These are phyloP conservation scores for Parietichytrium sp. DNA, from an alignment of 108 stramenopile species.

Conservation along the genomic window DNA sequence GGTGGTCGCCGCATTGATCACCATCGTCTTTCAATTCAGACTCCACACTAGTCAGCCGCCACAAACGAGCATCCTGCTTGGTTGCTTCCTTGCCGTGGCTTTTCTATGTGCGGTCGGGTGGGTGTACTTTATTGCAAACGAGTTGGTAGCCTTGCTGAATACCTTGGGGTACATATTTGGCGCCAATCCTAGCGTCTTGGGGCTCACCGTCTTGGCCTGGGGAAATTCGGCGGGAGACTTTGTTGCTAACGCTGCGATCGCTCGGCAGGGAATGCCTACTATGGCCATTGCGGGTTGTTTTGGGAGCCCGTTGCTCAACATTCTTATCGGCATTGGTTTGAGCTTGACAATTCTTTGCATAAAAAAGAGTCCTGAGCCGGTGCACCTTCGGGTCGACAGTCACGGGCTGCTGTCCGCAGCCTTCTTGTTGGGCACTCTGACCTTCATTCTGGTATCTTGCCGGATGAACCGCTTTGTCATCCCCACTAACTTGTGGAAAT, in stretches of 20 bases:
- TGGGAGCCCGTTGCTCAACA: constrained; percentile 93
- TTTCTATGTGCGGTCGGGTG: constrained; percentile 84
- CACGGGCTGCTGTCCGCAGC: no score
- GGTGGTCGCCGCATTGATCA: no score
- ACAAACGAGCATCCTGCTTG: neutral
- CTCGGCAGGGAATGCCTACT: constrained; percentile 70
- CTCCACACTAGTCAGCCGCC: no score
- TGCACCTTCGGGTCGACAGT: no score
- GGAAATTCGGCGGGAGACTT: constrained; percentile 88
- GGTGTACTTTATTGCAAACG: constrained; percentile 88
- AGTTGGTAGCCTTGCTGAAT: constrained; percentile 77
- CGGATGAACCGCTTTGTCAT: no score
- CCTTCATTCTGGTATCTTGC: no score
- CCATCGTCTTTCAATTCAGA: no score
- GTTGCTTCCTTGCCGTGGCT: constrained; percentile 67
- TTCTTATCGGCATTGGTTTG: constrained; percentile 70
- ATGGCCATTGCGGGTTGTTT: constrained; percentile 71
- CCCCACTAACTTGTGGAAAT: no score
- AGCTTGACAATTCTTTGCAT: neutral
- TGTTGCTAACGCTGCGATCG: constrained; percentile 85
- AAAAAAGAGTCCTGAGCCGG: no score
- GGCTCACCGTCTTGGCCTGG: constrained; percentile 89
- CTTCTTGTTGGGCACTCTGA: no score
- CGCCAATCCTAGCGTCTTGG: constrained; percentile 80
- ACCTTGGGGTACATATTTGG: constrained; percentile 75